Base-by-base conservation (phyloP, 768 basidiomycete genomes). In the Scleroderma bovista region DNA sequence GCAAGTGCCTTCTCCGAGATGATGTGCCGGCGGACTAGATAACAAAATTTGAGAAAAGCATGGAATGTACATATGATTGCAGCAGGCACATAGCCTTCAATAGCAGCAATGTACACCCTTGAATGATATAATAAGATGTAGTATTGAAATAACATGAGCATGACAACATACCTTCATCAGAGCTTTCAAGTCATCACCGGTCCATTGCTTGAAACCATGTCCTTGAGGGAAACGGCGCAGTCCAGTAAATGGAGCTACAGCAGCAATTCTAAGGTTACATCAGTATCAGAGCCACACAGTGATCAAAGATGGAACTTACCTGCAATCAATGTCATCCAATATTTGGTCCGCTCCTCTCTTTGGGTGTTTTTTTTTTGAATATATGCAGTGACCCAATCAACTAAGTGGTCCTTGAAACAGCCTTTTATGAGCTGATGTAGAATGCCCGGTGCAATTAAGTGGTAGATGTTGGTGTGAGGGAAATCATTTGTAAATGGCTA, bases 371-470 rank as follows among this genome's bases (percentile, higher is more conserved):
- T n/a, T n/a, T n/a, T n/a, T n/a, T n/a, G n/a, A n/a, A n/a, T n/a
- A n/a, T n/a, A n/a, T n/a, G n/a, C n/a, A n/a, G n/a, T n/a, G 0
- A 69, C 60, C 73, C 72, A 74, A 7, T 46, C 46, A 1, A 74
- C 71, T 8, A 73, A 52, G 47, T 73, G 72, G 44, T 72, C 72
- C 48, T 72, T 73, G 57, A 73, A 74, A 0, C 59, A 62, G 6
- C 72, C 70, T 50, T 73, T 73, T 56, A 73, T 71, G 2, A 75
- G 19, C 52, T 74, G 71, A 51, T 74, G 71, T 1, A 49, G 43
- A 32, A 49, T 31, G 37, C 48, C 16, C 5, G 51, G 51, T 11
- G 43, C 9, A 12, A 53, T 41, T 12, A 51, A 22, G 22, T 51
- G 13, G 11, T 54, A 42, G n/a, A 54, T 51, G 20, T 54, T 58